Evolutionary conservation across 31 red algal species (phyloP).

Genomic region (Pterothamnion heteromorphum): DNA sequence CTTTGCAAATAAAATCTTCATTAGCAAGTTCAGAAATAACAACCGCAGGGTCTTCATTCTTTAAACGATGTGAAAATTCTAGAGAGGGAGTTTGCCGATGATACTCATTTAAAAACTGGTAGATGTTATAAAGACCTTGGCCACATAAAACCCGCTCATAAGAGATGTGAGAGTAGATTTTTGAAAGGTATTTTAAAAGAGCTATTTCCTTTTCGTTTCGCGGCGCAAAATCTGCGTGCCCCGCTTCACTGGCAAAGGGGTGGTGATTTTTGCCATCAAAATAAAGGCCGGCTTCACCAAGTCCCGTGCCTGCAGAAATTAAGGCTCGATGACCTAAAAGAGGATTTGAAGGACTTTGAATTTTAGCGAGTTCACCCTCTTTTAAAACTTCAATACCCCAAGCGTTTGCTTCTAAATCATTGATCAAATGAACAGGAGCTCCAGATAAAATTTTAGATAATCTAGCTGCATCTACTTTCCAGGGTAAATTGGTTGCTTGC

Average conservation of each 20-base stretch:
- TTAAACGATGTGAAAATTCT: slow-evolving; percentile 54
- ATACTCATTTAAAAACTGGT: slow-evolving; percentile 75
- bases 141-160: slow-evolving; percentile 90
- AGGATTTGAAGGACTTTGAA: slow-evolving; percentile 58
- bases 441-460: slow-evolving; percentile 69
- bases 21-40: slow-evolving; percentile 71
- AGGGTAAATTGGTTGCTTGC: slow-evolving; percentile 80
- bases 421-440: slow-evolving; percentile 67
- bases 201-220: slow-evolving; percentile 64
- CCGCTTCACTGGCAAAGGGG: slow-evolving; percentile 66
- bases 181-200: slow-evolving; percentile 59
- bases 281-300: slow-evolving; percentile 87
- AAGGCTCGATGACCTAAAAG: slow-evolving; percentile 52
- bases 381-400: slow-evolving; percentile 74
- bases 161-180: slow-evolving; percentile 57
- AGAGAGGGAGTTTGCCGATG: slow-evolving; percentile 61
- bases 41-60: slow-evolving; percentile 57
- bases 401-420: slow-evolving; percentile 95
- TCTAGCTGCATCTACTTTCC: slow-evolving; percentile 78
- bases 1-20: slow-evolving; percentile 63
- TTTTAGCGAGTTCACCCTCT: slow-evolving; percentile 50
- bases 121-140: slow-evolving; percentile 88
- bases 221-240: slow-evolving; percentile 98
- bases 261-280: too few relatives aligned
- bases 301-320: slow-evolving; percentile 91